phyloP scores from a whole-genome alignment of 352 stramenopile genomes.

The Globisporangium iwayamae region DNA sequence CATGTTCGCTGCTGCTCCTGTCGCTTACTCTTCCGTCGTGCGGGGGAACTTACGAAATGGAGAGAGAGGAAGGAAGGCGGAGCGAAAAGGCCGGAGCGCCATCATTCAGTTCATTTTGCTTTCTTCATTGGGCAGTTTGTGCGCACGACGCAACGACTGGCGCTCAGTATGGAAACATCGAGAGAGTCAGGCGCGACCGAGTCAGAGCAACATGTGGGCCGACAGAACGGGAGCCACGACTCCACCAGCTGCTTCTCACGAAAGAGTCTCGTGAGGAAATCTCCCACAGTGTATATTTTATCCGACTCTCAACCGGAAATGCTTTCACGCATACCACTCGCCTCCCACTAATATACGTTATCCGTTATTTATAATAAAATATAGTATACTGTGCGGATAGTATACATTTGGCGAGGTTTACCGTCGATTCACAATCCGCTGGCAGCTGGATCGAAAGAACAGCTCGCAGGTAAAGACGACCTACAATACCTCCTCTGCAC shows the following conservation, averaged over 20 bases:
- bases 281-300: not conserved
- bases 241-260: constrained; percentile 16
- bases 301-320: not conserved
- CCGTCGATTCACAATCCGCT: not conserved
- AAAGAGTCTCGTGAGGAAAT: not conserved
- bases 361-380: not conserved
- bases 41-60: constrained; percentile 17
- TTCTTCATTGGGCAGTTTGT: not conserved
- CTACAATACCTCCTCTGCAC: not conserved
- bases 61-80: not conserved
- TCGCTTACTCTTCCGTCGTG: constrained; percentile 3
- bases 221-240: constrained; percentile 1
- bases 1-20: constrained; percentile 11
- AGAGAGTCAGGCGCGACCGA: constrained; percentile 14
- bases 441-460: constrained; percentile 10
- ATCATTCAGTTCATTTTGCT: not conserved
- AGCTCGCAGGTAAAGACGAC: constrained; percentile 6
- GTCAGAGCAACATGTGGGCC: constrained; percentile 14
- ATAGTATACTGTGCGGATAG: not conserved
- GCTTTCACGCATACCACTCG: not conserved
- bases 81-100: not conserved
- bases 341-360: not conserved
- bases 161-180: constrained; percentile 9
- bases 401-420: not conserved
- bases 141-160: constrained; percentile 4